Evolutionary conservation across 768 basidiomycete species (phyloP), one percentile per base, ranked within the genome.

Genomic region (Trametes cinnabarina): DNA sequence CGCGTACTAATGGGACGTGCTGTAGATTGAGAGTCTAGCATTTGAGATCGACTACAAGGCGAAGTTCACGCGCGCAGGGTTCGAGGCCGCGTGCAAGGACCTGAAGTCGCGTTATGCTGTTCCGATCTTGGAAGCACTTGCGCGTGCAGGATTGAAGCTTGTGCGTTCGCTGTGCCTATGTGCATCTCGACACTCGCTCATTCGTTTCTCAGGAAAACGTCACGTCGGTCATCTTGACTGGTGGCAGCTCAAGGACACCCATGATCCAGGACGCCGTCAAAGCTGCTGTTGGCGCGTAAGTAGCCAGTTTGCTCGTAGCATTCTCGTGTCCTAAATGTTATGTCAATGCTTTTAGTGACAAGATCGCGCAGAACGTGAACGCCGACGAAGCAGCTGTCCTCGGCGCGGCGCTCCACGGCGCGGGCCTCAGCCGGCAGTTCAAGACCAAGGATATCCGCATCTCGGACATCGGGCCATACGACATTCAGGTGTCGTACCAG

Each of bases 321-420:
- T n/a, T n/a, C n/a, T n/a, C n/a, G n/a, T n/a, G n/a, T n/a, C n/a
- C n/a, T n/a, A n/a, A n/a, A n/a, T n/a, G n/a, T n/a, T n/a, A n/a
- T n/a, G n/a, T n/a, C n/a, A n/a, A n/a, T n/a, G n/a, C n/a, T n/a
- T 37, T 5, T 50, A 89, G 86, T 46, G 83, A 87, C 51, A 92
- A 91, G 72, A 88, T 98, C 56, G 92, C 96, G 5, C 79, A 88
- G 68, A 98, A 98, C 64, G 92, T 99, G 60, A 98, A 99, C 70
- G 88, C 96, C 0, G 97, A 98, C 69, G 97, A 99, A 74, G 92
- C 94, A 0, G 91, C 90, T 23, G 96, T 98, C 19, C 82, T 99
- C 42, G 85, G 88, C 41, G 94, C 96, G 22, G 96, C 91, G 1
- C 85, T 97, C 47, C 86, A 96, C 61, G 97, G 95, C 15, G 96